Evolutionary conservation across 2,329 filamentous ascomycete species (phyloP).

Genomic region (Mycogone perniciosa): DNA sequence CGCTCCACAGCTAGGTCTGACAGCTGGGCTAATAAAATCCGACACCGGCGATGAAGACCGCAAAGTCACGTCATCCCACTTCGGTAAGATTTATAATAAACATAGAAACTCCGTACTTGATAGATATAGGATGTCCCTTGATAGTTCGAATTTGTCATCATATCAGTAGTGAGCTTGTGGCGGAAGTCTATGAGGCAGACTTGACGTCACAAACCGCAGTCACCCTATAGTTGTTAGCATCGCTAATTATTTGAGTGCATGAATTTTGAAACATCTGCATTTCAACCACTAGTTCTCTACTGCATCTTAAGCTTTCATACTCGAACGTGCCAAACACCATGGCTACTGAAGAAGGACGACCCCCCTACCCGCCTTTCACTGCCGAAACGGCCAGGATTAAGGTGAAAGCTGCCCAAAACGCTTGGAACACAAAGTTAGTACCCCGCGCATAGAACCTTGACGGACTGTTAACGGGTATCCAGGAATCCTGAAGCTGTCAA

Average conservation of each 20-base stretch:
- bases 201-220: background rate
- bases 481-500: constrained; percentile 61
- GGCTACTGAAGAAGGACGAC: constrained; percentile 16
- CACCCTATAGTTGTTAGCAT: too few species aligned
- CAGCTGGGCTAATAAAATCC: too few species aligned
- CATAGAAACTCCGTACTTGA: too few species aligned
- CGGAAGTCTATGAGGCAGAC: too few species aligned
- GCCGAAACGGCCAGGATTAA: constrained; percentile 63
- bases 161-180: too few species aligned
- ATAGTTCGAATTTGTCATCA: too few species aligned
- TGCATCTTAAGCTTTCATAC: background rate
- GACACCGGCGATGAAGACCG: too few species aligned
- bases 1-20: too few species aligned
- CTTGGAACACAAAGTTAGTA: constrained; percentile 70
- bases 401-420: constrained; percentile 76
- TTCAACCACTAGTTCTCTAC: background rate
- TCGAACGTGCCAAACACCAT: background rate
- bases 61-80: too few species aligned
- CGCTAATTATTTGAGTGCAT: background rate
- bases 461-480: background rate
- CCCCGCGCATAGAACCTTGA: background rate
- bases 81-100: too few species aligned
- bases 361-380: constrained; percentile 66
- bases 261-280: background rate
- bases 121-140: too few species aligned